Evolutionary conservation across 2,329 filamentous ascomycete species (phyloP), one percentile per base, ranked within the genome.

Genomic region (Penicillium sp.): DNA sequence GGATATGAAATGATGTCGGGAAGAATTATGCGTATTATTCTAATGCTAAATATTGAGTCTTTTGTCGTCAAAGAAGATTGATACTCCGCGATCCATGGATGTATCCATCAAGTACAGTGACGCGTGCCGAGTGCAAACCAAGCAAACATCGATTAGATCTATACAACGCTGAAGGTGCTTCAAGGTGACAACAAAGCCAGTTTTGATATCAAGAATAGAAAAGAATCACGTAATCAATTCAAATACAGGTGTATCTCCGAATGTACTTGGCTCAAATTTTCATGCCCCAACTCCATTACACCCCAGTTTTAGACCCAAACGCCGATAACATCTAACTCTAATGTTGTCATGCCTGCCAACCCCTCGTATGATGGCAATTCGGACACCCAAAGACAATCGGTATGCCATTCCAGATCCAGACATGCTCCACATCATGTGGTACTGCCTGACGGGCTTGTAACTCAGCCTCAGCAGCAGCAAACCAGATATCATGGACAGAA

Each of bases 401-500:
- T 40, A 72, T 61, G 11, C 65, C 65, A 45, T 71, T 63, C 67
- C 68, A 70, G 40, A 70, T 59, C 59, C 65, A 64, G 18, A 73
- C 63, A 32, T 62, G 61, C 49, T 74, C 71, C 51, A 66, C 61
- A 46, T 65, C 61, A 58, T 76, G 74, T 13, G 65, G 70, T 26
- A 64, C 49, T 10, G 67, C 65, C 18, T 60, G 53, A 43, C 73
- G 62, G 14, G 55, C 56, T 2, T 34, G 57, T 52, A 76, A 52
- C 47, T 74, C 72, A 27, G 62, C 56, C 10, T 56, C 61, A 7
- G 70, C 73, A 41, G 68, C 68, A 57, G 71, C 67, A 53, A 74
- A 74, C 74, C 74, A 76, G 42, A 76, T 68, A 49, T 76, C 73
- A 34, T 67, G 60, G 14, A 74, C 58, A 4, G 68, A 70, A 38